Evolutionary conservation across 2,329 filamentous ascomycete genomes (phyloP).

Genomic region (Pseudocercospora musae): DNA sequence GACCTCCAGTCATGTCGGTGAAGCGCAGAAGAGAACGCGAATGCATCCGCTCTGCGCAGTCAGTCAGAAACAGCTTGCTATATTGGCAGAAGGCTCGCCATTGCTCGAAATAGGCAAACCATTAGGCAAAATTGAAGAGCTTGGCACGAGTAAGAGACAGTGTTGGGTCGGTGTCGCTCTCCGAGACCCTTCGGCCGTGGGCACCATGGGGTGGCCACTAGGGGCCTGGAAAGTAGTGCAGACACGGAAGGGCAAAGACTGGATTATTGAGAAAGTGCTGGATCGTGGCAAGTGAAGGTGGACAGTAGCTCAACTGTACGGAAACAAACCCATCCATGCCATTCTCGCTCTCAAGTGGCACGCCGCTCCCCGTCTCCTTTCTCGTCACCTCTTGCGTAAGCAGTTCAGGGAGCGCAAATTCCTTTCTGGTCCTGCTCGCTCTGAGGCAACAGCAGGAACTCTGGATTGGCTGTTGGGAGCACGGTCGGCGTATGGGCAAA

Average conservation of each 20-base stretch:
- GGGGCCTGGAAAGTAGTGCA: slow-evolving; percentile 82
- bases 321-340: not conserved
- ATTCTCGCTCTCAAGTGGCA: not conserved
- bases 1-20: slow-evolving; percentile 42
- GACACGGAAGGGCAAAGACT: slow-evolving; percentile 68
- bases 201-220: slow-evolving; percentile 43
- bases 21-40: slow-evolving; percentile 66
- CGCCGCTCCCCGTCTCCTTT: not conserved
- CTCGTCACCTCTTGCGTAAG: not conserved
- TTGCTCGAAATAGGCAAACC: slow-evolving; percentile 84
- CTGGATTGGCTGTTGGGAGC: too few species aligned
- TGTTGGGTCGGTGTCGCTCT: slow-evolving; percentile 81
- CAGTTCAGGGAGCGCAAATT: too few species aligned
- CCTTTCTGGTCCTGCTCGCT: too few species aligned
- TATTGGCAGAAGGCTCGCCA: slow-evolving; percentile 79
- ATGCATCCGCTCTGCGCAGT: slow-evolving; percentile 86
- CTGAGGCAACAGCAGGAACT: too few species aligned
- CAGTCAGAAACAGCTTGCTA: slow-evolving; percentile 70
- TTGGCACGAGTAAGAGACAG: slow-evolving; percentile 53
- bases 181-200: slow-evolving; percentile 25
- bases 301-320: not conserved
- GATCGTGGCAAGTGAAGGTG: slow-evolving; percentile 17
- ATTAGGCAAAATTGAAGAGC: slow-evolving; percentile 69
- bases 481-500: too few species aligned
- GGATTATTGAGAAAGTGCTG: slow-evolving; percentile 63